Base-by-base conservation (phyloP, 2,329 filamentous ascomycete genomes). In the Neonectria magnoliae region DNA sequence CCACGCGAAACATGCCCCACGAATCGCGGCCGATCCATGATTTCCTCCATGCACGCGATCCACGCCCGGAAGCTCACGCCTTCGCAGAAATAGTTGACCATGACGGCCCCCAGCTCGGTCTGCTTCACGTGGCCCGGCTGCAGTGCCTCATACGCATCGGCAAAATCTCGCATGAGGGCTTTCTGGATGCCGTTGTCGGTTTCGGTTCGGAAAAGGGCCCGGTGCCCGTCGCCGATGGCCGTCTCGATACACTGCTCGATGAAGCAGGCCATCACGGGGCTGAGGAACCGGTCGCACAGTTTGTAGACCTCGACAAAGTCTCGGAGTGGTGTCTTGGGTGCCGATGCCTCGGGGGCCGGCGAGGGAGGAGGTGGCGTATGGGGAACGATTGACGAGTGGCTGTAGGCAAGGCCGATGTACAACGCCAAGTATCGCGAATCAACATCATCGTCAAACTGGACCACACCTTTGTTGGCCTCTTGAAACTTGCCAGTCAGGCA, bases 281-380 rank as follows among this genome's bases (percentile, higher is more conserved):
- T 77, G 14, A 79, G 59, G 56, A 80, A 79, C 13, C 77, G 73
- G 42, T 80, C 78, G 57, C 78, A 79, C 10, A 80, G 73, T 68
- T 79, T 79, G 64, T 74, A 78, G 4, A 80, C 78, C 50, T 79
- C 77, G 33, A 80, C 61, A 18, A 70, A 77, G 57, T 80, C 78
- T 14, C 71, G 62, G 22, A 79, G 68, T 6, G 75, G 68, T 10
- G 76, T 75, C 48, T 70, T 70, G n/a, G 68, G 64, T 2, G 62
- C 65, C 16, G 62, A 62, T 13, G 72, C 64, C 65, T 78, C 71
- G 2, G 77, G 77, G 57, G 66, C 72, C 10, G 64, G 47, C 2
- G 69, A 52, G 2, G 71, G 69, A 1, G 63, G 52, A 10, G 76
- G 77, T 5, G 70, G 56, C 2, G 68, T 51, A 57, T 77, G 73